Conservation (phyloP, 108 stramenopile genomes). For the Nitzschia sp. region DNA sequence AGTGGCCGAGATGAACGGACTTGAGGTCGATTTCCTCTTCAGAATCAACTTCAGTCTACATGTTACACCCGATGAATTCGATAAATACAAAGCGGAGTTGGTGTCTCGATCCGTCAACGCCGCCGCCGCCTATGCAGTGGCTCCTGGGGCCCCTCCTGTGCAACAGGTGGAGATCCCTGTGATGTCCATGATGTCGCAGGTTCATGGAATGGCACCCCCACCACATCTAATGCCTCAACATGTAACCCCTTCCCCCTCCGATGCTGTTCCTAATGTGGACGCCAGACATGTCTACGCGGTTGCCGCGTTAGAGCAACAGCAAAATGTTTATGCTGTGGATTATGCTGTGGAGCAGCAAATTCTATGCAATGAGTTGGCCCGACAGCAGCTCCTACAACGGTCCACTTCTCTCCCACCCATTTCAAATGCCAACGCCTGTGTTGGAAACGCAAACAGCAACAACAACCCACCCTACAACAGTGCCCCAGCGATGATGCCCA, state of each 20-base stretch:
- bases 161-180: slow-evolving; percentile 15
- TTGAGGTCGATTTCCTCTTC: slow-evolving; percentile 95
- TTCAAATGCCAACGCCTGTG: slow-evolving; percentile 6
- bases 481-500: slow-evolving; percentile 33
- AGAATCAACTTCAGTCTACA: slow-evolving; percentile 93
- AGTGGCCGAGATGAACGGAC: slow-evolving; percentile 87
- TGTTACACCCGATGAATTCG: slow-evolving; percentile 82
- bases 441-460: neutral
- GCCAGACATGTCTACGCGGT: neutral
- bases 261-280: neutral
- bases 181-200: neutral
- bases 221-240: neutral
- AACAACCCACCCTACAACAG: slow-evolving; percentile 27
- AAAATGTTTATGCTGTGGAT: slow-evolving; percentile 6
- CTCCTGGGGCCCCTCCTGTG: slow-evolving; percentile 12
- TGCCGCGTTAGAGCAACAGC: slow-evolving; percentile 5
- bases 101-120: slow-evolving; percentile 52
- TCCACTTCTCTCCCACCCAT: slow-evolving; percentile 33
- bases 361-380: slow-evolving; percentile 13
- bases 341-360: slow-evolving; percentile 20
- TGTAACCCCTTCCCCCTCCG: slow-evolving; percentile 14
- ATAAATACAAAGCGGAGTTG: slow-evolving; percentile 81
- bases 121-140: slow-evolving; percentile 1
- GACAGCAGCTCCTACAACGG: slow-evolving; percentile 25
- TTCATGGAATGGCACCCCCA: neutral